Base-by-base conservation (phyloP, 805 yeast genomes). In the Allodekkera sacchari region DNA sequence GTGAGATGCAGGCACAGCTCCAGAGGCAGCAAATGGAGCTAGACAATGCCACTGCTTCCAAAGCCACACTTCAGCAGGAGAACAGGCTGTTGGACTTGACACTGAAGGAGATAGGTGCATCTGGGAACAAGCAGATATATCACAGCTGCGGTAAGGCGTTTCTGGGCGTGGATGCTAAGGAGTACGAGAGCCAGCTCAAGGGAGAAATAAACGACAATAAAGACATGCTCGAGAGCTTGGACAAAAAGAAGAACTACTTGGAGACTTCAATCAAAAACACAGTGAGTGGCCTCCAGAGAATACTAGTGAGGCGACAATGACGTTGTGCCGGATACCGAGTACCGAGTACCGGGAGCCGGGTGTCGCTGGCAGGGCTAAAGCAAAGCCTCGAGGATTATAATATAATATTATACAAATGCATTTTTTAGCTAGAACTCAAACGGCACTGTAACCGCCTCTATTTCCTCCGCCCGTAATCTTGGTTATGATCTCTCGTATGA, bases 391-490 rank as follows among this genome's bases (percentile, higher is more conserved):
- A n/a, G n/a, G n/a, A n/a, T n/a, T n/a, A n/a, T n/a, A n/a, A n/a
- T n/a, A n/a, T n/a, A n/a, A n/a, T n/a, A n/a, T n/a, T n/a, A n/a
- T n/a, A n/a, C n/a, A n/a, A n/a, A n/a, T n/a, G n/a, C n/a, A n/a
- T n/a, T n/a, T n/a, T n/a, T n/a, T n/a, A n/a, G n/a, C n/a, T n/a
- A n/a, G n/a, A n/a, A 8, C 9, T 59, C 64, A 88, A 8, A 92
- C 94, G 22, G 96, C 97, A 50, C 94, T 78, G 55, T 92, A 89
- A 13, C 95, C 97, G 18, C 94, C 94, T 52, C 95, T 71, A 28
- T 70, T 60, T 33, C 66, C 59, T 15, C 75, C 69, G 6, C 88
- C 79, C 32, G 78, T 65, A 21, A 88, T 53, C 46, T 71, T 84
- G 31, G 71, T 71, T 25, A 74, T 60, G 4, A 88, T 66, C 56